phyloP scores from a whole-genome alignment of 2,329 filamentous ascomycete genomes.

The Colletotrichum cereale region DNA sequence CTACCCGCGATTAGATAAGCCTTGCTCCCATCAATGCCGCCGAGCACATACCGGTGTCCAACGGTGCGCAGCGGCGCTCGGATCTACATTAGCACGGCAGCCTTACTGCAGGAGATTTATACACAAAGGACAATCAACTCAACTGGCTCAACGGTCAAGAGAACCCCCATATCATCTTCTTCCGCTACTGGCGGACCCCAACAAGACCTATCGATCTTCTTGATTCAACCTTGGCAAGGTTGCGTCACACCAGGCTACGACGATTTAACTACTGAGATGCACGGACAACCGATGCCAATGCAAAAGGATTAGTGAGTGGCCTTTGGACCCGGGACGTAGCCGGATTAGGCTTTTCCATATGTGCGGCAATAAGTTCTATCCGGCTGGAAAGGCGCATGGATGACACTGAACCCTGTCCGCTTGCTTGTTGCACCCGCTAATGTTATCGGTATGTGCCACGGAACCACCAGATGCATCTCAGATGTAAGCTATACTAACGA shows the following conservation, averaged over 20 bases:
- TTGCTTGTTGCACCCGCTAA: background rate
- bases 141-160: background rate
- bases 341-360: constrained; percentile 13
- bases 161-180: no score
- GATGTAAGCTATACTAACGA: background rate
- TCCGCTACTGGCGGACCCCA: no score
- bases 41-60: background rate
- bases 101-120: background rate
- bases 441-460: background rate
- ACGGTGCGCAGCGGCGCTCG: background rate
- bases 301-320: background rate
- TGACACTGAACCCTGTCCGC: background rate
- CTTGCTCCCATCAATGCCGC: background rate
- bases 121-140: no score
- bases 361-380: background rate
- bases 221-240: no score
- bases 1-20: background rate
- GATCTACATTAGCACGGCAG: background rate
- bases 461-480: background rate
- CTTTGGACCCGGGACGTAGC: background rate
- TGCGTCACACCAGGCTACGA: no score
- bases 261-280: background rate
- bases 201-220: background rate
- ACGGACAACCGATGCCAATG: background rate
- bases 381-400: background rate